A percentile compares a stretch with the other conserved stretches of the same genome.
Evolutionary conservation across 192 early-diverging fungal genomes (phyloP).

Genomic region (Mortierella claussenii): DNA sequence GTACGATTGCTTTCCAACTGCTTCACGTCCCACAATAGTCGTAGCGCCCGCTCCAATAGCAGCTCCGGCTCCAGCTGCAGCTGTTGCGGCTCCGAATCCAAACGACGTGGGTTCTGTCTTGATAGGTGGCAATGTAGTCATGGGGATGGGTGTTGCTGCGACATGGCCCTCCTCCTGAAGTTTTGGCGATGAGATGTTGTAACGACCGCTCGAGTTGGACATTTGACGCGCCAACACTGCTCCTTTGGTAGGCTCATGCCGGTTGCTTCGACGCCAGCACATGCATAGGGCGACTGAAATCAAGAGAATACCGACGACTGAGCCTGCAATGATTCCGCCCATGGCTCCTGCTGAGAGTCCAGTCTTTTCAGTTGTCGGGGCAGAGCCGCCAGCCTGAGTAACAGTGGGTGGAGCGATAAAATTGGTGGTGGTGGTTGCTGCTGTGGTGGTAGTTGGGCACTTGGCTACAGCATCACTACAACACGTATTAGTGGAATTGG

Average conservation of each 20-base stretch:
- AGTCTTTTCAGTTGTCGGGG: neutral
- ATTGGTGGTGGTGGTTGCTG: neutral
- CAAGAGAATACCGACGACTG: conserved; percentile 23
- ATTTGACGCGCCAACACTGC: conserved; percentile 14
- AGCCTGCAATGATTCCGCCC: conserved; percentile 34
- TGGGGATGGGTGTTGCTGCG: conserved; percentile 31
- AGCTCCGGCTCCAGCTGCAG: conserved; percentile 5
- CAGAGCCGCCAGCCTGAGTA: neutral
- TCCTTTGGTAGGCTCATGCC: conserved; percentile 1
- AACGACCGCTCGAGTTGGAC: conserved; percentile 38
- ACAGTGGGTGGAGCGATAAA: neutral
- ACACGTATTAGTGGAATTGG: conserved; percentile 15
- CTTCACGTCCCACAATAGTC: conserved; percentile 17
- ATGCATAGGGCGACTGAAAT: conserved; percentile 2
- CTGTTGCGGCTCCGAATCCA: neutral
- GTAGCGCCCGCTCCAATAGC: conserved; percentile 7
- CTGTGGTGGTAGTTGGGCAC: neutral
- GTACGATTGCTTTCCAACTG: conserved; percentile 32
- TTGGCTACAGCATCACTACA: conserved; percentile 11
- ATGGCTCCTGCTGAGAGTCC: conserved; percentile 7
- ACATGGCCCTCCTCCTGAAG: conserved; percentile 38
- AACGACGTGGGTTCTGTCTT: neutral
- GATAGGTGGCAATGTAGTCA: conserved; percentile 31
- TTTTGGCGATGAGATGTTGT: conserved; percentile 46
- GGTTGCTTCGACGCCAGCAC: conserved; percentile 20